Conservation (phyloP, 73 alveolate genomes). For the Symbiodinium pilosum region DNA sequence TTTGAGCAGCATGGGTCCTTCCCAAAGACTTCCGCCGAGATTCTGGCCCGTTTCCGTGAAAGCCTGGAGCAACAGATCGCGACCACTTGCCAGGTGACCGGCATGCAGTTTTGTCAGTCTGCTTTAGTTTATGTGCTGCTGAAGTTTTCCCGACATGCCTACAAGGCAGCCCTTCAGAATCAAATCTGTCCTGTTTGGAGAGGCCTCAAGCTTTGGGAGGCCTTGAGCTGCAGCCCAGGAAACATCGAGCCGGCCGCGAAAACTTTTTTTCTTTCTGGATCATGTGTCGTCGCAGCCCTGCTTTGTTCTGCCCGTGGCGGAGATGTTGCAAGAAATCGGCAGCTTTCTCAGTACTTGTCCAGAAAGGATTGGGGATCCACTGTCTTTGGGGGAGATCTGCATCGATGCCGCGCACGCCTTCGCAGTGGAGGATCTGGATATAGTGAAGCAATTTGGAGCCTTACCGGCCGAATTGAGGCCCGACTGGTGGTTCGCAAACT, state of each 20-base stretch:
- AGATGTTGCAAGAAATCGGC: not conserved
- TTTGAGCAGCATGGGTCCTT: not conserved
- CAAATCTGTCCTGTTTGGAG: too few species aligned
- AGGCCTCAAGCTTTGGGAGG: too few species aligned
- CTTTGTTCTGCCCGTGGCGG: not conserved
- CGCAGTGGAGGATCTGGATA: not conserved
- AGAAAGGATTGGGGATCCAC: not conserved
- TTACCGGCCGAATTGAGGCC: not conserved
- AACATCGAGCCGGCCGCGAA: too few species aligned
- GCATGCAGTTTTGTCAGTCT: too few species aligned
- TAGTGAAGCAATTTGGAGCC: not conserved
- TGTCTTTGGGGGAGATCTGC: not conserved
- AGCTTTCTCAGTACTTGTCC: not conserved
- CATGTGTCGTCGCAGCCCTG: not conserved
- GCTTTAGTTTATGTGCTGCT: too few species aligned
- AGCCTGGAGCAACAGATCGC: not conserved
- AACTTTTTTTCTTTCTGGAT: not conserved
- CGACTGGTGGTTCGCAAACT: not conserved
- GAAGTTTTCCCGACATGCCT: too few species aligned
- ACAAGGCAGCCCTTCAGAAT: too few species aligned
- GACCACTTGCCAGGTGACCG: too few species aligned
- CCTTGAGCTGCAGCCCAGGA: too few species aligned
- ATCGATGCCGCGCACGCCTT: slow-evolving; percentile 9
- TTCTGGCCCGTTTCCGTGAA: not conserved
- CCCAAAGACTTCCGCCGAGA: not conserved